Base-by-base conservation (phyloP, 208 protist genomes). In the Angomonas ambiguus region DNA sequence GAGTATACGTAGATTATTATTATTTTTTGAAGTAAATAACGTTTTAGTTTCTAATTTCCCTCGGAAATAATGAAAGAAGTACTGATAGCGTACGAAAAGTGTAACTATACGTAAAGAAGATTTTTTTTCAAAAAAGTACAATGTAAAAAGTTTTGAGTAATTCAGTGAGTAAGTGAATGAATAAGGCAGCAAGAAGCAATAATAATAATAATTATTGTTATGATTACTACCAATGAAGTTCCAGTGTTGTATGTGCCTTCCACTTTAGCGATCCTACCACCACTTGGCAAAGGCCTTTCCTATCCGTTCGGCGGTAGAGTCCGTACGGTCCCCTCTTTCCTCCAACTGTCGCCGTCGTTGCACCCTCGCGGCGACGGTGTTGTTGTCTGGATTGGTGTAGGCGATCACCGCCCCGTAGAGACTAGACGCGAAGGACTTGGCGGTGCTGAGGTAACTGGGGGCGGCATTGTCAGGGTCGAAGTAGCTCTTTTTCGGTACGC, bases 391-490 rank as follows among this genome's bases (percentile, higher is more conserved):
- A 31, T 77, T 71, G 27, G 74, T 55, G 71, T 92, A 83, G 3
- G 91, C 77, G 51, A 86, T 77, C 3, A 90, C 73, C 10, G 88
- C 80, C 53, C 75, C 71, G 28, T 81, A 85, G 1, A 94, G 62
- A 25, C 67, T 88, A 8, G 80, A 83, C 10, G 88, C 81, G 20
- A 88, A 88, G 57, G 30, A 79, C 51, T 79, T 81, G 1, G 82
- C 74, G 18, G 69, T 76, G 49, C 80, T 48, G 49, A 89, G 35
- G 66, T 94, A 92, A 1, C 82, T 82, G 16, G 84, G 88, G 63
- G 63, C 62, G 32, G 33, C 48, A 25, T 42, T 65, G 10, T 77
- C 72, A 20, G 64, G 69, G 56, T 90, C 82, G 68, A 83, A 94
- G 72, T 81, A 89, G 65, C 80, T 83, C 49, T 65, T 71, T 8